Evolutionary conservation across 2,329 filamentous ascomycete genomes (phyloP).

Genomic region (Leptographium flavum): DNA sequence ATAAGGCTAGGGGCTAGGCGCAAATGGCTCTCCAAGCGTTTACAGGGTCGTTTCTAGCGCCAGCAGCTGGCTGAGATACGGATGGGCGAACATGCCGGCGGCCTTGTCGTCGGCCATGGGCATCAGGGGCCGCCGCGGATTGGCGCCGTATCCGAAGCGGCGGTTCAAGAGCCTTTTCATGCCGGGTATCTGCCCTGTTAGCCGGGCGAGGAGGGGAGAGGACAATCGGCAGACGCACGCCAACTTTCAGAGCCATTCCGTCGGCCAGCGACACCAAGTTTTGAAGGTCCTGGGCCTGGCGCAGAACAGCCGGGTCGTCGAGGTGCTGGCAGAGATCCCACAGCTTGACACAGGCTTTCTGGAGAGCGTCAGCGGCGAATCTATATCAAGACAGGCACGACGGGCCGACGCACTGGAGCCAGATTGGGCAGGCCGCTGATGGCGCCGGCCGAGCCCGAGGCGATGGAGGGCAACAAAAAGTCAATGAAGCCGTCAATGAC

Average conservation of each 20-base stretch:
- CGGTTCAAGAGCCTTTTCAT: slow-evolving; percentile 12
- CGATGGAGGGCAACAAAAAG: slow-evolving; percentile 15
- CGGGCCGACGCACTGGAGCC: slow-evolving; percentile 7
- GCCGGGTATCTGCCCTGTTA: slow-evolving; percentile 10
- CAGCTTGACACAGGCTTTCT: background rate
- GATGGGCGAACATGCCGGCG: slow-evolving; percentile 3
- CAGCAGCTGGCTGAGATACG: slow-evolving; percentile 5
- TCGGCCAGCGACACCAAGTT: slow-evolving; percentile 12
- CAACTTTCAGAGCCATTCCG: slow-evolving; percentile 11
- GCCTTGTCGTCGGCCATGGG: slow-evolving; percentile 10
- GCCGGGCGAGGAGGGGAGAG: no score
- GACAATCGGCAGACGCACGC: slow-evolving; percentile 2
- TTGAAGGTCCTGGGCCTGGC: slow-evolving; percentile 11
- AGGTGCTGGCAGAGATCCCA: background rate
- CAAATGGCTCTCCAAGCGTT: no score
- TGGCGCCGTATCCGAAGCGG: slow-evolving; percentile 11
- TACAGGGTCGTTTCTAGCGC: slow-evolving; percentile 1
- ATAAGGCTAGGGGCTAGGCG: background rate
- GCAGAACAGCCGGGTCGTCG: background rate
- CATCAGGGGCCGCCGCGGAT: slow-evolving; percentile 11
- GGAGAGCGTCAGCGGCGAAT: background rate
- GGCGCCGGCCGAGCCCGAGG: slow-evolving; percentile 9
- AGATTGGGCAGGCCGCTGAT: slow-evolving; percentile 8
- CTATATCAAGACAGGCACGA: slow-evolving; percentile 9
- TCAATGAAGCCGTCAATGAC: slow-evolving; percentile 16